Evolutionary conservation across 1,139 yeast genomes (phyloP).

Genomic region (Insectozyma bohioensis): DNA sequence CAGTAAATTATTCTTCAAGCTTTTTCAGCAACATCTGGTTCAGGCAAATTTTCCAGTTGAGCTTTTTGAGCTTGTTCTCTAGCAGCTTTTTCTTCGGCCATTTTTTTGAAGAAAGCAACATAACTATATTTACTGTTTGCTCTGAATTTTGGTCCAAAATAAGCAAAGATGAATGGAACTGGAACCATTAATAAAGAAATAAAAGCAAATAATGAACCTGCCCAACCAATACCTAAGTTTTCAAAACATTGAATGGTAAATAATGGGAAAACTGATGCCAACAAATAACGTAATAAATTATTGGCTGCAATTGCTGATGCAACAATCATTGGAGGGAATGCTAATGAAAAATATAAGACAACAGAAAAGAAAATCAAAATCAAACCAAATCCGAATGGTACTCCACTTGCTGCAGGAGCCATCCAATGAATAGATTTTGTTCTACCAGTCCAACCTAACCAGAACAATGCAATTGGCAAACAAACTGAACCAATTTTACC

Average conservation of each 20-base stretch:
- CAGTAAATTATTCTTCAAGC: constrained; percentile 5
- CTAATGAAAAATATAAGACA: constrained; percentile 66
- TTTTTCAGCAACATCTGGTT: constrained; percentile 10
- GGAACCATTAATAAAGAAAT: constrained; percentile 36
- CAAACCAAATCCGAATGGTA: constrained; percentile 74
- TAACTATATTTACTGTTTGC: constrained; percentile 57
- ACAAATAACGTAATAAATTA: constrained; percentile 63
- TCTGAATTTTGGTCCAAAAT: constrained; percentile 58
- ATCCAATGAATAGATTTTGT: constrained; percentile 61
- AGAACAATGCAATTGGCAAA: constrained; percentile 68
- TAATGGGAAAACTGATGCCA: constrained; percentile 60
- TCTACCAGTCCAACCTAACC: constrained; percentile 82
- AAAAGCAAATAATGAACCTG: constrained; percentile 36
- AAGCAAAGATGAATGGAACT: constrained; percentile 47
- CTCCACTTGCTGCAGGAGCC: constrained; percentile 72
- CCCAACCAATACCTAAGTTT: constrained; percentile 39
- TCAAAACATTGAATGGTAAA: constrained; percentile 47
- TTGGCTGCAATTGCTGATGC: constrained; percentile 84
- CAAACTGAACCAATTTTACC: constrained; percentile 62
- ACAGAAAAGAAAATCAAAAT: constrained; percentile 72
- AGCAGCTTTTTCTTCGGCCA: constrained; percentile 26
- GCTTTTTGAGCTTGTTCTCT: constrained; percentile 11
- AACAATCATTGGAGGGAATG: constrained; percentile 72
- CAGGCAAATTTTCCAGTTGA: neutral
- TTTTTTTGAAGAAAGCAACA: constrained; percentile 42